Conservation (phyloP, 805 yeast genomes). For the Saccharomyces jurei region DNA sequence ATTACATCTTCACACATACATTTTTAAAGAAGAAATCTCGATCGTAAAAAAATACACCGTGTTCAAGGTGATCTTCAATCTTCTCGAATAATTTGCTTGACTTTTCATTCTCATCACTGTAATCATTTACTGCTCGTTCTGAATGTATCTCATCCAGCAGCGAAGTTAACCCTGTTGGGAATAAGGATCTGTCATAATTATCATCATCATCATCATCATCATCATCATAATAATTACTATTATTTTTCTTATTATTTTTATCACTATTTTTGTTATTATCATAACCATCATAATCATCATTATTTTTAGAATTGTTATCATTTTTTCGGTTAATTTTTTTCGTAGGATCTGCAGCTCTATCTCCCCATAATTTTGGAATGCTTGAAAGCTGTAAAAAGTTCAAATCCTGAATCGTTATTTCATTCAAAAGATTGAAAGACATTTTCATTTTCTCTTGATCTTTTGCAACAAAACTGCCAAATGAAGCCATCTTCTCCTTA, state of each 20-base stretch:
- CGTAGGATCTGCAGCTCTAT: not conserved
- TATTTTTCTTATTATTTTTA: slow-evolving; percentile 1
- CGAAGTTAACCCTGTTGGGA: not conserved
- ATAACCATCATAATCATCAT: slow-evolving; percentile 5
- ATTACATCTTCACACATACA: not conserved
- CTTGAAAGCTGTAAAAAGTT: not conserved
- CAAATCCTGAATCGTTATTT: not conserved
- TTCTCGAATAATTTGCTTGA: not conserved
- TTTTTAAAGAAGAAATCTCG: not conserved
- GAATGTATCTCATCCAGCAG: not conserved
- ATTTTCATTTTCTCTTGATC: not conserved
- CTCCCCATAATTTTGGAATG: not conserved
- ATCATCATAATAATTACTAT: not conserved
- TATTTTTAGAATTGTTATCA: not conserved
- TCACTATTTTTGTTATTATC: slow-evolving; percentile 15
- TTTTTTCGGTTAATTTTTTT: not conserved
- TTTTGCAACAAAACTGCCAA: not conserved
- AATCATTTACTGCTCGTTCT: not conserved
- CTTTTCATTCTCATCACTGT: not conserved
- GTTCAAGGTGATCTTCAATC: not conserved
- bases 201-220: not conserved
- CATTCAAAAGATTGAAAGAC: not conserved
- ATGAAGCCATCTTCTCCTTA: not conserved
- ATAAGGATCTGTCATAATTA: not conserved
- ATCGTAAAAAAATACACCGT: not conserved